Percentiles rank a stretch among this genome's conserved stretches.
These are phyloP conservation scores for Mimosa bimucronata DNA, from an alignment of 306 rosid genomes.

Conservation along the genomic window DNA sequence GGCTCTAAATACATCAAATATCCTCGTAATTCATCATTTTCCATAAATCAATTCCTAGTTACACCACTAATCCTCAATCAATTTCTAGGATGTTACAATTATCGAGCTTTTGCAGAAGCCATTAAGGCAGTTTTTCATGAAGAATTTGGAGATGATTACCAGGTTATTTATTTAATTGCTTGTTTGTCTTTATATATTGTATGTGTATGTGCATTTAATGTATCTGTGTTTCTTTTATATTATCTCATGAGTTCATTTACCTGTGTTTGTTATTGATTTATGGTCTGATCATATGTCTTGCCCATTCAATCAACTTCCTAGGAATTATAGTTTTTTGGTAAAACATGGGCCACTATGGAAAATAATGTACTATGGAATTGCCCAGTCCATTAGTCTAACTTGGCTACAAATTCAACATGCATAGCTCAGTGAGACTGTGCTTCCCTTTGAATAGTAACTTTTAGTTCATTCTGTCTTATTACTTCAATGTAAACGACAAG, in stretches of 20 bases:
- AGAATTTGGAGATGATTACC: slow-evolving; percentile 78
- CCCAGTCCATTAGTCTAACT: slow-evolving; percentile 72
- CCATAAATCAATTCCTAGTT: no score
- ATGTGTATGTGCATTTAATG: not conserved
- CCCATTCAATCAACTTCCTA: slow-evolving; percentile 80
- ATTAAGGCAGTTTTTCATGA: slow-evolving; percentile 82
- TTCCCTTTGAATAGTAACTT: not conserved
- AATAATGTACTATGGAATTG: slow-evolving; percentile 69
- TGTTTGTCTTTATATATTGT: not conserved
- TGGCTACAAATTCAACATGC: slow-evolving; percentile 71
- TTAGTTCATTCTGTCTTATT: not conserved
- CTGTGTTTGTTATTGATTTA: slow-evolving; percentile 76
- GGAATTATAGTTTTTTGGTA: slow-evolving; percentile 78
- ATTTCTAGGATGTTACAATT: no score
- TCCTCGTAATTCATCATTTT: no score
- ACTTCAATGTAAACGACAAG: not conserved
- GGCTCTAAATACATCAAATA: no score
- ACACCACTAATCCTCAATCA: no score
- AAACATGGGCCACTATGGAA: slow-evolving; percentile 75
- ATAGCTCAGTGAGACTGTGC: slow-evolving; percentile 62
- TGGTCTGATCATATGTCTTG: slow-evolving; percentile 84
- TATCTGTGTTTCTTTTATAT: slow-evolving; percentile 2
- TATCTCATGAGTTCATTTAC: slow-evolving; percentile 31
- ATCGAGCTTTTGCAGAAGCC: slow-evolving; percentile 98
- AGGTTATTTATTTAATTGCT: slow-evolving; percentile 51